Conservation (phyloP, 2,329 filamentous ascomycete species). For the Penicillium sp. region DNA sequence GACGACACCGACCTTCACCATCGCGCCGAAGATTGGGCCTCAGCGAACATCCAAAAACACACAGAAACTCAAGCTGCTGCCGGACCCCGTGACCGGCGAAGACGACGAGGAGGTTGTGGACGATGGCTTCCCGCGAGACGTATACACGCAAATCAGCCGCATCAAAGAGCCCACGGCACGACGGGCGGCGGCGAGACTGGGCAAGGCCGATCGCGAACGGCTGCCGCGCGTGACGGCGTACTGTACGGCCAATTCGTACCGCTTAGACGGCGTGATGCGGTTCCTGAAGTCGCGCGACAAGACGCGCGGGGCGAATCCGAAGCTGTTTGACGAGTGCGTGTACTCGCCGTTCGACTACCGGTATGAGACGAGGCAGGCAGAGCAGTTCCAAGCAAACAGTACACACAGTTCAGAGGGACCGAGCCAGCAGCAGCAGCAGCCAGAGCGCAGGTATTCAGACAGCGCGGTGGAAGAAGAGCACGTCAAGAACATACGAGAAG, state of each 20-base stretch:
- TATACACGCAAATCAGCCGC: constrained; percentile 95
- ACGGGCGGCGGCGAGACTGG: constrained; percentile 83
- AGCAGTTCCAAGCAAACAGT: constrained; percentile 28
- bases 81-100: constrained; percentile 77
- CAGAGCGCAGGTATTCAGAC: constrained; percentile 65
- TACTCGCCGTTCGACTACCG: constrained; percentile 89
- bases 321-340: constrained; percentile 94
- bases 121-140: constrained; percentile 88
- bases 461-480: constrained; percentile 64
- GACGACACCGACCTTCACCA: constrained; percentile 38
- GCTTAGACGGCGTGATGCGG: constrained; percentile 82
- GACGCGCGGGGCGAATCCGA: constrained; percentile 75
- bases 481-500: constrained; percentile 53
- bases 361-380: constrained; percentile 42
- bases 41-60: constrained; percentile 93
- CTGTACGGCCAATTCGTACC: constrained; percentile 88
- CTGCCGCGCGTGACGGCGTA: constrained; percentile 93
- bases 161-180: constrained; percentile 95
- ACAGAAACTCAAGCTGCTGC: constrained; percentile 95
- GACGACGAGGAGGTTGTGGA: constrained; percentile 75
- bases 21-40: constrained; percentile 73
- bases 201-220: constrained; percentile 85
- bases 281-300: constrained; percentile 83
- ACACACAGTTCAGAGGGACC: constrained; percentile 28
- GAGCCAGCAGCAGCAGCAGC: constrained; percentile 10